Conservation (phyloP, 805 yeast genomes). For the Candida verbasci region DNA sequence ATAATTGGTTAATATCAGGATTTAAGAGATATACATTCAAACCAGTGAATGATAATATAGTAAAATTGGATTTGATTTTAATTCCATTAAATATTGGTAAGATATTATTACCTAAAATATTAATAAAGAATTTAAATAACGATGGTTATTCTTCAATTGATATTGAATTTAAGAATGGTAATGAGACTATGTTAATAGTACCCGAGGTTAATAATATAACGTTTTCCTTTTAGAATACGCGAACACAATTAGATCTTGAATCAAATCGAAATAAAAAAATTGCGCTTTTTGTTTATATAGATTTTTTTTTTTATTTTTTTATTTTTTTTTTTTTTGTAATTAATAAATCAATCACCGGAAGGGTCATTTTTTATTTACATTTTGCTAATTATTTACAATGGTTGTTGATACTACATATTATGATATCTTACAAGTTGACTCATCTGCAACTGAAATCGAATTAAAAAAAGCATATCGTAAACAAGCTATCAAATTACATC, state of each 20-base stretch:
- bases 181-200: conserved; percentile 65
- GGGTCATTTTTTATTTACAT: not conserved
- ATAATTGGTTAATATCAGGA: conserved; percentile 81
- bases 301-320: too few relatives aligned
- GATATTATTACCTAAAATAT: conserved; percentile 60
- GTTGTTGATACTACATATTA: conserved; percentile 85
- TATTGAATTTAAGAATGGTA: conserved; percentile 61
- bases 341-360: not conserved
- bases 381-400: conserved; percentile 37
- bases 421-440: conserved; percentile 66
- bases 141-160: conserved; percentile 56
- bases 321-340: not conserved
- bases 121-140: conserved; percentile 30
- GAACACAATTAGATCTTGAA: too few relatives aligned
- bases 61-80: conserved; percentile 40
- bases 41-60: conserved; percentile 19
- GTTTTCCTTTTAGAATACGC: conserved; percentile 51
- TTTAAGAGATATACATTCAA: conserved; percentile 50
- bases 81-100: conserved; percentile 79
- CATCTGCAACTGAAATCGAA: conserved; percentile 71
- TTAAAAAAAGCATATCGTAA: conserved; percentile 93
- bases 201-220: conserved; percentile 64
- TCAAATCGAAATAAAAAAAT: too few relatives aligned
- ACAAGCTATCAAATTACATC: conserved; percentile 85
- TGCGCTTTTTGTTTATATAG: not conserved